A percentile compares a stretch with the other conserved stretches of the same genome.
These are phyloP conservation scores for Herpetospermum pedunculosum DNA, from an alignment of 306 rosid species.

Conservation along the genomic window DNA sequence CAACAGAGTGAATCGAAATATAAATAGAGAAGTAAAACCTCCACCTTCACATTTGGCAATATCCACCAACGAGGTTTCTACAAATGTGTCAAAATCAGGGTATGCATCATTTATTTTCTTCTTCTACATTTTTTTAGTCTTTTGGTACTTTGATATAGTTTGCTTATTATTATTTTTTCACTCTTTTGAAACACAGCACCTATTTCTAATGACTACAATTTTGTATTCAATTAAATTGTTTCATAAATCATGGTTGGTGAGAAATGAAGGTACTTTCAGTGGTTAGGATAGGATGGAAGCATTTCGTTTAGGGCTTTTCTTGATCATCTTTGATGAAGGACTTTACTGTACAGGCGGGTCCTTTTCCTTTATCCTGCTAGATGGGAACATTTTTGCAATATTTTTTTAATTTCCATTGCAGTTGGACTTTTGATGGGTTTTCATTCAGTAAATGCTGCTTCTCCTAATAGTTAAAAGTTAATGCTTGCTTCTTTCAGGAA, in stretches of 20 bases:
- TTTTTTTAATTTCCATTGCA: not conserved
- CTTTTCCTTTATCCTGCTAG: not conserved
- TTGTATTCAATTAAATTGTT: not conserved
- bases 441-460: not conserved
- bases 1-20: conserved; percentile 55
- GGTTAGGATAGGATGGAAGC: not conserved
- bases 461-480: not conserved
- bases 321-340: not conserved
- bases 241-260: not conserved
- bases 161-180: not conserved
- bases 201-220: not conserved
- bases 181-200: not conserved
- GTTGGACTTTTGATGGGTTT: not conserved
- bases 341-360: not conserved
- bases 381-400: not conserved
- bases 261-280: not conserved
- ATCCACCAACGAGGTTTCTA: conserved; percentile 23
- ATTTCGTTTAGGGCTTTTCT: not conserved
- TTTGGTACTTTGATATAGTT: not conserved
- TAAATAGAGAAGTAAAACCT: conserved; percentile 55
- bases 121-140: not conserved
- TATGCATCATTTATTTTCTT: conserved; percentile 20
- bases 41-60: conserved; percentile 25
- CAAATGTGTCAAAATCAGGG: conserved; percentile 47
- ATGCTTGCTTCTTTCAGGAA: not conserved